Conservation (phyloP, 345 rosid genomes). For the Erodium maritimum region DNA sequence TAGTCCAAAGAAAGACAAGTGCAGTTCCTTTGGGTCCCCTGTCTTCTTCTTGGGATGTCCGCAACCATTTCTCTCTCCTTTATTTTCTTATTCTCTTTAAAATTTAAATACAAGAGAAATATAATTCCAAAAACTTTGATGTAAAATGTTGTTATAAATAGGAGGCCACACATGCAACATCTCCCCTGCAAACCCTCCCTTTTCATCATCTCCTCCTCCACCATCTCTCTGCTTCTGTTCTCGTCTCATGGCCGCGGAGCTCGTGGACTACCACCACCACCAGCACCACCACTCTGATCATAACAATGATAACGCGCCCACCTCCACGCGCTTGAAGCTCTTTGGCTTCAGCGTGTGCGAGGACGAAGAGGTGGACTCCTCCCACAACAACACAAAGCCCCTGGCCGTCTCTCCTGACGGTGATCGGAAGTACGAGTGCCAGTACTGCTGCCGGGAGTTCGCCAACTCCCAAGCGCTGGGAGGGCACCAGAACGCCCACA, state of each 20-base stretch:
- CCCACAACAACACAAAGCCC: conserved; percentile 8
- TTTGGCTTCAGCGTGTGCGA: conserved; percentile 76
- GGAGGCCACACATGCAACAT: conserved; percentile 4
- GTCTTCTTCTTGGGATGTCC: not conserved
- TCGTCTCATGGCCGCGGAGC: conserved; percentile 5
- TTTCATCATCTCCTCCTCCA: not conserved
- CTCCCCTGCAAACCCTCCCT: conserved; percentile 1
- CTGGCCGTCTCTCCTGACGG: conserved; percentile 4
- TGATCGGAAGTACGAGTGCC: conserved; percentile 77
- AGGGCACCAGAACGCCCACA: conserved; percentile 83
- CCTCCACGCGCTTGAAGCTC: conserved; percentile 55
- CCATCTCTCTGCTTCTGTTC: not conserved
- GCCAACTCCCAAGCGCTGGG: conserved; percentile 77
- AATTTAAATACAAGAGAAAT: not conserved
- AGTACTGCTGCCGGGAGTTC: conserved; percentile 64
- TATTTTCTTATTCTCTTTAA: not conserved
- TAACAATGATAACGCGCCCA: conserved; percentile 10
- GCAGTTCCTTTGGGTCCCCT: not conserved
- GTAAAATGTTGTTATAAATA: not conserved
- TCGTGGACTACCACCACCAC: conserved; percentile 21
- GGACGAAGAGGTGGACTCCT: conserved; percentile 40
- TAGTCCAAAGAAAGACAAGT: not conserved
- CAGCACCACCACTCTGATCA: conserved; percentile 26
- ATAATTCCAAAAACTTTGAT: too few relatives aligned
- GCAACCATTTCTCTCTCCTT: too few relatives aligned